Evolutionary conservation across 1,139 yeast species (phyloP), one percentile per base, ranked within the genome.

Genomic region (Hyphopichia buzzinii): DNA sequence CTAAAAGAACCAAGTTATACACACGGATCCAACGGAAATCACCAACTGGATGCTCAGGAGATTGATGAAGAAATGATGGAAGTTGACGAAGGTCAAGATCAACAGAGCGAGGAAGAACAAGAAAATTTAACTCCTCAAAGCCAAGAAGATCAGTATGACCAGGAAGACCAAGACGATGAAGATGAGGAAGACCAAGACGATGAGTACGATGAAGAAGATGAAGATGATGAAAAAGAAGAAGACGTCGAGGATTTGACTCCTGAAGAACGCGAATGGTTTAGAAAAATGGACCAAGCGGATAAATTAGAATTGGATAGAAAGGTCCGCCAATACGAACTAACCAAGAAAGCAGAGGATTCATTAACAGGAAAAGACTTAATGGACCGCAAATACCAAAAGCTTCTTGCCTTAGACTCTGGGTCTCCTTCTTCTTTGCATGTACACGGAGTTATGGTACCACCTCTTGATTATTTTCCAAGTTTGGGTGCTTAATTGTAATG

Each of bases 401-500:
- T 44, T 13, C 34, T 46, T 8, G 45, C 47, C 3, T 35, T 46
- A 15, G 23, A 10, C 10, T 19, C 23, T 10, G 8, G 10, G 23
- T 19, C 23, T 19, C 23, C 23, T 19, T 6, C 6, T 19, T 19
- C 23, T 19, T 10, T 7, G 23, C 23, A 19, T 19, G 6, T 10
- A 7, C 10, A 6, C 23, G 10, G 10, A 10, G 23, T 19, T 6
- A 10, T 10, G 23, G 23, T 58, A 25, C 65, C 64, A 10, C 63
- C 64, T 3, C 36, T 59, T 26, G 62, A 59, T 29, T 50, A 42
- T 19, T 59, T 59, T 31, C 61, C 57, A 15, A 21, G 29, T 25
- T 26, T 36, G 21, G 19, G 31, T 24, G 29, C 30, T 3, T 30
- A 10, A 15, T 22, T 10, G 15, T 25, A 5, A n/a, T 25, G 5